Evolutionary conservation across 164 flowering plant genomes (phyloP).

Genomic region (Nelumbo lutea): DNA sequence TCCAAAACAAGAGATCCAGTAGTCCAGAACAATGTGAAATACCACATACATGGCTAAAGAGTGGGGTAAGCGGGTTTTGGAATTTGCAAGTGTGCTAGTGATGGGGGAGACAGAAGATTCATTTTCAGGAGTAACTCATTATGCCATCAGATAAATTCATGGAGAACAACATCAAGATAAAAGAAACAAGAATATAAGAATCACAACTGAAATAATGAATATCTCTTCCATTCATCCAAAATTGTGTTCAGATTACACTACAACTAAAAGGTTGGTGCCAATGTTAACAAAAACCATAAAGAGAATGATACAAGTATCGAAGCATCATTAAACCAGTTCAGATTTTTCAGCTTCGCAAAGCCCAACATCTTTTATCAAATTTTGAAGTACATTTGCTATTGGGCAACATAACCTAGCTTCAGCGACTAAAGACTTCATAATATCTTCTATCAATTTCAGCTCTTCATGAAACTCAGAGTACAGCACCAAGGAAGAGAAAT

Average conservation of each 20-base stretch:
- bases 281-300: neutral
- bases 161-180: neutral
- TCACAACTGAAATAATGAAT: neutral
- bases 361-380: constrained; percentile 29
- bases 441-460: constrained; percentile 43
- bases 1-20: no score
- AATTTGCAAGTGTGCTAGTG: neutral
- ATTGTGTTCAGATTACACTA: neutral
- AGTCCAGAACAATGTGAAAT: no score
- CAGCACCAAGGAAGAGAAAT: constrained; percentile 69
- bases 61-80: no score
- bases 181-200: neutral
- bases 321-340: neutral
- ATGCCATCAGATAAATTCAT: neutral
- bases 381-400: constrained; percentile 39
- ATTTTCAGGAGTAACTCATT: neutral
- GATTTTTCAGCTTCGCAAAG: neutral
- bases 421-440: constrained; percentile 41
- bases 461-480: constrained; percentile 61
- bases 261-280: no score
- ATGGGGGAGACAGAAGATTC: neutral
- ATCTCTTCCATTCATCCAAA: neutral
- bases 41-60: no score
- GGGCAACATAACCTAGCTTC: constrained; percentile 61
- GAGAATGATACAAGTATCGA: neutral